These are phyloP conservation scores for Melanomma pulvis-pyrius DNA, from an alignment of 495 filamentous ascomycete species.

Conservation along the genomic window DNA sequence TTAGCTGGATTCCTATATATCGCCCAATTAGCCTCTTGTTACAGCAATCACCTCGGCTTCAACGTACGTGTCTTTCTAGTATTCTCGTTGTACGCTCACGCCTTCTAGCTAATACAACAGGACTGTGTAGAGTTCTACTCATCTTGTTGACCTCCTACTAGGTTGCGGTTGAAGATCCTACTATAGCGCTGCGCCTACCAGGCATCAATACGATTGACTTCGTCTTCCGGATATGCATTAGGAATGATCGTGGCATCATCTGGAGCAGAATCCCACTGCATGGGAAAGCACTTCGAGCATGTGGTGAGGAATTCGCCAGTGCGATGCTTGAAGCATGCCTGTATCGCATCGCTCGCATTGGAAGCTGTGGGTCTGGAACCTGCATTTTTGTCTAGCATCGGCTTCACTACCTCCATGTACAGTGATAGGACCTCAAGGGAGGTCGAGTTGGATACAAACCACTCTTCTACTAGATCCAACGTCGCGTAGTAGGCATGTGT, in stretches of 20 bases:
- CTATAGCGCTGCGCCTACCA: no score
- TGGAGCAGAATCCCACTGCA: not conserved
- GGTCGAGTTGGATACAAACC: not conserved
- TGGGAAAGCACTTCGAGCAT: slow-evolving; percentile 5
- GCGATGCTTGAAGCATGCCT: not conserved
- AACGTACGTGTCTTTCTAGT: no score
- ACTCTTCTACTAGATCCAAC: slow-evolving; percentile 22
- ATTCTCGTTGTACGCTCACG: no score
- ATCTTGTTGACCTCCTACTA: no score
- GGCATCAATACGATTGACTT: no score
- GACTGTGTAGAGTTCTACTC: no score
- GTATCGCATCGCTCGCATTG: not conserved
- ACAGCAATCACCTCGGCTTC: no score
- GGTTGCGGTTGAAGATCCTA: no score
- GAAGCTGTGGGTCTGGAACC: not conserved
- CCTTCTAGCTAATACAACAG: no score
- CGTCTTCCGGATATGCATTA: no score
- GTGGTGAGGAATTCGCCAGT: not conserved
- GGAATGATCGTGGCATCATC: not conserved
- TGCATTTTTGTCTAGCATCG: not conserved
- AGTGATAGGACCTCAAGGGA: not conserved
- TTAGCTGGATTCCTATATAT: no score
- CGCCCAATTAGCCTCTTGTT: no score
- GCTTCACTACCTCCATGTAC: not conserved
- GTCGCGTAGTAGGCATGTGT: slow-evolving; percentile 28